phyloP scores from a whole-genome alignment of 768 basidiomycete genomes.

The Trametes gibbosa region DNA sequence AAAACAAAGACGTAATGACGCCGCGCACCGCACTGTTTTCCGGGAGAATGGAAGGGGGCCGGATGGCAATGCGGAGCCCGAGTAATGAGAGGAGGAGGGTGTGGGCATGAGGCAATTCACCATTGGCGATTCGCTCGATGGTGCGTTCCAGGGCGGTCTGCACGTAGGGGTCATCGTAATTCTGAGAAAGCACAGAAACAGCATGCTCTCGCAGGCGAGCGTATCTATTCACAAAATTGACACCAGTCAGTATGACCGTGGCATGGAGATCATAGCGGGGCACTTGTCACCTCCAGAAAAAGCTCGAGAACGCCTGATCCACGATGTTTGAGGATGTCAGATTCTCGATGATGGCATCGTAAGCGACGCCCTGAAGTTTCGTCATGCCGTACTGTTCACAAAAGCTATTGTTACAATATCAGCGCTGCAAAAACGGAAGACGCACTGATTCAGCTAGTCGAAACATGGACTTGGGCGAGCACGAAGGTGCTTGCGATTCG shows the following conservation, averaged over 20 bases:
- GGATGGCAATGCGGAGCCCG: not conserved
- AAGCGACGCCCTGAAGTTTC: conserved; percentile 19
- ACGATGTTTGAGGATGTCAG: conserved; percentile 21
- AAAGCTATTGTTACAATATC: not conserved
- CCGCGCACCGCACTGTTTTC: not conserved
- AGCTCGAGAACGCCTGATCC: conserved; percentile 27
- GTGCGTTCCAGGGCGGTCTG: not conserved
- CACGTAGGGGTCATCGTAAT: not conserved
- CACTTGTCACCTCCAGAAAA: conserved; percentile 2
- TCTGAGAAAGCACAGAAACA: conserved; percentile 2
- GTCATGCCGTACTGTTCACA: conserved; percentile 19
- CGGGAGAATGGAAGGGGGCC: not conserved
- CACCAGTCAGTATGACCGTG: not conserved
- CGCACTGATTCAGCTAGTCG: conserved; percentile 23
- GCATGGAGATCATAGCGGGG: conserved; percentile 12
- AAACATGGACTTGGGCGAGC: conserved; percentile 27
- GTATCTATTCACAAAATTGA: conserved; percentile 5
- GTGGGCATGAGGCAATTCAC: conserved; percentile 12
- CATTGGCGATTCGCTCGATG: conserved; percentile 4
- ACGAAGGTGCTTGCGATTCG: conserved; percentile 5
- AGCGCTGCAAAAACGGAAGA: not conserved
- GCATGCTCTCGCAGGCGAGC: conserved; percentile 16
- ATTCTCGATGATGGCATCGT: conserved; percentile 7
- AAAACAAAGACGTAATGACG: not conserved
- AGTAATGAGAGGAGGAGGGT: not conserved